phyloP scores from a whole-genome alignment of 2,329 filamentous ascomycete genomes.

The Beauveria medogensis region DNA sequence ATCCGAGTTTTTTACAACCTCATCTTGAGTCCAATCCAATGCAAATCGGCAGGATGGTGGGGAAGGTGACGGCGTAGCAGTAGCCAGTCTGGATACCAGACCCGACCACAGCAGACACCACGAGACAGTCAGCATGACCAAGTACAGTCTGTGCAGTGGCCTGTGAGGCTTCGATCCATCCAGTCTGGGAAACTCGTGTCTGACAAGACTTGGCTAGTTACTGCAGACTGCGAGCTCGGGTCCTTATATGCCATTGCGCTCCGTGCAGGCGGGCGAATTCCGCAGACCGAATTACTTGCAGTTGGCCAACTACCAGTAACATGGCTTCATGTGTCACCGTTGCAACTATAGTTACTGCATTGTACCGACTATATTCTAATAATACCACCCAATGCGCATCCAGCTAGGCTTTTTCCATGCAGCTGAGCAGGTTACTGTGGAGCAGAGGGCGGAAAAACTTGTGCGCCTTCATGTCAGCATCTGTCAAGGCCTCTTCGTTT shows the following conservation, averaged over 20 bases:
- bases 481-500: no score
- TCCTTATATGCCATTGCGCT: slow-evolving; percentile 1
- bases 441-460: slow-evolving; percentile 10
- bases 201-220: neutral
- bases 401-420: neutral
- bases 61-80: neutral
- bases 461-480: neutral
- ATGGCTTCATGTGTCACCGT: neutral
- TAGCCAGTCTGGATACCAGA: neutral
- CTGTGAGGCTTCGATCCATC: neutral
- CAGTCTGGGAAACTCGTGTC: neutral
- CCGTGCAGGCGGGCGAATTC: neutral
- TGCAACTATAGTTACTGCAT: neutral
- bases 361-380: neutral
- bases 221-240: neutral
- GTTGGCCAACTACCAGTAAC: neutral
- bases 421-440: slow-evolving; percentile 6
- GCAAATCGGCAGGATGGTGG: slow-evolving; percentile 24
- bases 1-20: slow-evolving; percentile 21
- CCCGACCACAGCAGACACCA: neutral
- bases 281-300: neutral
- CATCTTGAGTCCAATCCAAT: slow-evolving; percentile 20
- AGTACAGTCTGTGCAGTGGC: neutral
- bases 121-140: neutral
- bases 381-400: slow-evolving; percentile 1